phyloP scores from a whole-genome alignment of 208 protist species.

The Acanthamoeba culbertsoni region DNA sequence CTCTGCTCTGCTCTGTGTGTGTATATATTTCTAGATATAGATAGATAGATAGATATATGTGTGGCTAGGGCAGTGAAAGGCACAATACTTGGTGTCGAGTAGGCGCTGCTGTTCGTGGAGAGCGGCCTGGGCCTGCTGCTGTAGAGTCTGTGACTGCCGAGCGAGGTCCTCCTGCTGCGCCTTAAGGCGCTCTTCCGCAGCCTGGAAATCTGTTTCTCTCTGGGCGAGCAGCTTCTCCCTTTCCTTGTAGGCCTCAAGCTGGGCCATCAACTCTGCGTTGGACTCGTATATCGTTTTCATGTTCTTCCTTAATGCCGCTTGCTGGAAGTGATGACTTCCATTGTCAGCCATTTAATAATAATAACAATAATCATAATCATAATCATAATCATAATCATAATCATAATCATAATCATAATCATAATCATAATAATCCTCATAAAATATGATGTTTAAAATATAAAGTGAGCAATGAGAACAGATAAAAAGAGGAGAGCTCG shows the following conservation, averaged over 20 bases:
- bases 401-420: no score
- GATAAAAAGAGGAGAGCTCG: no score
- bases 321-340: neutral
- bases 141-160: neutral
- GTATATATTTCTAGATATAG: no score
- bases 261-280: neutral
- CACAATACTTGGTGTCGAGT: neutral
- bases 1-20: no score
- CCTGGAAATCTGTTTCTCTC: neutral
- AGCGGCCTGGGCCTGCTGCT: neutral
- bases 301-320: conserved; percentile 9
- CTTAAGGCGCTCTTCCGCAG: neutral
- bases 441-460: no score
- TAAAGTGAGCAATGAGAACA: no score
- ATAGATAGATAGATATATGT: neutral
- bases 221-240: neutral
- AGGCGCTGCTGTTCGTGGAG: neutral
- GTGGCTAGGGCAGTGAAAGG: neutral
- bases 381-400: neutral
- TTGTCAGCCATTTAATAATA: neutral
- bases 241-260: neutral
- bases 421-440: no score
- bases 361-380: neutral
- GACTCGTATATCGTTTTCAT: conserved; percentile 19
- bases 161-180: neutral